Base-by-base conservation (phyloP, 345 rosid genomes). In the Hypericum perforatum region DNA sequence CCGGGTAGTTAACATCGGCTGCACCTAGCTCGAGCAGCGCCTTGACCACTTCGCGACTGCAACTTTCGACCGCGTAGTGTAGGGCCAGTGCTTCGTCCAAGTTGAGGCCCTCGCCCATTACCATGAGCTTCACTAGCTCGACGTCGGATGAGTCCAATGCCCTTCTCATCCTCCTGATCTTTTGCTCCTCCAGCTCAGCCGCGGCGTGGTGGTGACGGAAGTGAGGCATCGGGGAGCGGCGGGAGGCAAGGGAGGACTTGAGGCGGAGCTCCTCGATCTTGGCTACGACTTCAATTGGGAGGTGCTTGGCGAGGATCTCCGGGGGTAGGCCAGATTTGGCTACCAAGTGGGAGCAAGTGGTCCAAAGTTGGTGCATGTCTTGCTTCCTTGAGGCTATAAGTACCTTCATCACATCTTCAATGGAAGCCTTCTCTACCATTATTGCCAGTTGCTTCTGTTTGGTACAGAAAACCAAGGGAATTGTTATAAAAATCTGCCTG, bases 81-180 rank as follows among this genome's bases (percentile, higher is more conserved):
- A 89, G 64, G 16, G 99, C 99, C 63, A 94, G 62, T 37, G 97
- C 86, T 57, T 94, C 95, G 54, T 89, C 95, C 16, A 94, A 80
- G 70, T 89, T 94, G 3, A 94, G 83, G n/a, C 99, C 99, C 73
- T 94, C 99, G 7, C 97, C 97, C 99, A 94, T 94, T 22, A 94
- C 99, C 99, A 94, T 94, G 5, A 94, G 88, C 77, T 89, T 94
- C 41, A 94, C 95, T 0, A 94, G 74, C 56, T 94, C 97, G 5
- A 94, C 97, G 45, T 94, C 99, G 0, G 97, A 94, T 0, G 97
- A 86, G 64, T 94, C 99, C 8, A 94, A 69, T 3, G 99, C 99
- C 37, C 95, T 66, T 66, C 95, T 79, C 99, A 94, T 94, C 40
- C 95, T 70, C 13, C 94, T 71, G 37, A 94, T 89, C 63, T 94